These are phyloP conservation scores for Chrysosporium keratinophilum DNA, from an alignment of 2,329 filamentous ascomycete genomes.

Conservation along the genomic window DNA sequence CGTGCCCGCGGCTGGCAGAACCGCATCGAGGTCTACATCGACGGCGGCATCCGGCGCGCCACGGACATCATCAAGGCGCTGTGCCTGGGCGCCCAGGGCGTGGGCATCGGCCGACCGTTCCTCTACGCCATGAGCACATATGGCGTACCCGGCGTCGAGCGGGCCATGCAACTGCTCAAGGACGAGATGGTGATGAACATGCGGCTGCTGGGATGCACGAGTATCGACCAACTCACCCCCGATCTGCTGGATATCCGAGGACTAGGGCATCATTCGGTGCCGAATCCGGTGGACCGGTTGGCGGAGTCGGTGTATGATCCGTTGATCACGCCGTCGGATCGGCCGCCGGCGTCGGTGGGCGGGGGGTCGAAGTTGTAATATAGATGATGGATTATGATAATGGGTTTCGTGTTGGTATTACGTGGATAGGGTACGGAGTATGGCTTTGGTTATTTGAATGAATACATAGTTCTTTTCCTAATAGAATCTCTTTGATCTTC, in stretches of 20 bases:
- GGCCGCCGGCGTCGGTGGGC: constrained; percentile 31
- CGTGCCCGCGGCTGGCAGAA: constrained; percentile 61
- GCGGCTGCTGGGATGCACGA: constrained; percentile 74
- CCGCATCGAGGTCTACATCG: constrained; percentile 77
- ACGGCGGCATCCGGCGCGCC: constrained; percentile 79
- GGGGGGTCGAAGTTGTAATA: constrained; percentile 4
- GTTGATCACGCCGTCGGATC: constrained; percentile 41
- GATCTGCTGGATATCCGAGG: constrained; percentile 69
- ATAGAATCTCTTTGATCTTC: no score
- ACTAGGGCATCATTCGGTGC: constrained; percentile 45
- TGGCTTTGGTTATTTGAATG: no score
- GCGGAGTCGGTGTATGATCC: constrained; percentile 49
- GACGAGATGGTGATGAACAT: constrained; percentile 99
- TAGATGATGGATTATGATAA: neutral
- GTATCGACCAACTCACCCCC: constrained; percentile 66
- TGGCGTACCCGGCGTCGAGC: constrained; percentile 73
- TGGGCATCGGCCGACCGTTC: constrained; percentile 91
- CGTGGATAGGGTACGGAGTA: no score
- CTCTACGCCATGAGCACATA: constrained; percentile 94
- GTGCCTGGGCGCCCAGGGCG: constrained; percentile 80
- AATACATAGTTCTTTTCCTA: no score
- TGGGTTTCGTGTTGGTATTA: neutral
- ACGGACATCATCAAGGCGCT: constrained; percentile 94
- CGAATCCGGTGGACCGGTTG: constrained; percentile 53
- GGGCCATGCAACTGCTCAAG: constrained; percentile 83